Evolutionary conservation across 352 stramenopile species (phyloP).

Genomic region (Thraustotheca clavata): DNA sequence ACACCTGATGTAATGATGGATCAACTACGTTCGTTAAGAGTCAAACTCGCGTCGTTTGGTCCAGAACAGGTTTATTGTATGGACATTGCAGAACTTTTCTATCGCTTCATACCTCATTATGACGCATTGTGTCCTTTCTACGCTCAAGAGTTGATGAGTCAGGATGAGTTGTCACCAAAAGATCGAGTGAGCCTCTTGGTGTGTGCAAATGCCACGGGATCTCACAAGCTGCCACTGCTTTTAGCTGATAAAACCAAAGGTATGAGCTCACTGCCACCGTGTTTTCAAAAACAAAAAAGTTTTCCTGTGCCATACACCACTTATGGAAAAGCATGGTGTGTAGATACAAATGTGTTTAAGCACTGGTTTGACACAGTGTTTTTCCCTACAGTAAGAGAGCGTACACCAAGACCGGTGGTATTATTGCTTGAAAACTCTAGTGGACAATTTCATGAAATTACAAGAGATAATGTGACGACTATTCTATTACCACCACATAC

Average conservation of each 20-base stretch:
- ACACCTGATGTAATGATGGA: neutral
- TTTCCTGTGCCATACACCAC: neutral
- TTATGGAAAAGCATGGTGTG: neutral
- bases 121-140: neutral
- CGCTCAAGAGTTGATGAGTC: neutral
- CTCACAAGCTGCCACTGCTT: constrained; percentile 2
- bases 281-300: neutral
- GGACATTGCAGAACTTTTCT: neutral
- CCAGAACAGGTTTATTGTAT: neutral
- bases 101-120: neutral
- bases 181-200: neutral
- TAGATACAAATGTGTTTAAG: neutral
- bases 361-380: neutral
- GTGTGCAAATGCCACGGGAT: neutral
- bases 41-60: constrained; percentile 1
- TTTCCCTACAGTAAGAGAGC: neutral
- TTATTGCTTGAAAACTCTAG: neutral
- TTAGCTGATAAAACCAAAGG: neutral
- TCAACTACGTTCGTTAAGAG: neutral
- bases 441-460: neutral
- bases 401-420: neutral
- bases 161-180: neutral
- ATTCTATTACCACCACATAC: neutral
- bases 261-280: neutral
- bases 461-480: neutral